Evolutionary conservation across 352 stramenopile species (phyloP), one percentile per base, ranked within the genome.

Genomic region (Globisporangium viniferum): DNA sequence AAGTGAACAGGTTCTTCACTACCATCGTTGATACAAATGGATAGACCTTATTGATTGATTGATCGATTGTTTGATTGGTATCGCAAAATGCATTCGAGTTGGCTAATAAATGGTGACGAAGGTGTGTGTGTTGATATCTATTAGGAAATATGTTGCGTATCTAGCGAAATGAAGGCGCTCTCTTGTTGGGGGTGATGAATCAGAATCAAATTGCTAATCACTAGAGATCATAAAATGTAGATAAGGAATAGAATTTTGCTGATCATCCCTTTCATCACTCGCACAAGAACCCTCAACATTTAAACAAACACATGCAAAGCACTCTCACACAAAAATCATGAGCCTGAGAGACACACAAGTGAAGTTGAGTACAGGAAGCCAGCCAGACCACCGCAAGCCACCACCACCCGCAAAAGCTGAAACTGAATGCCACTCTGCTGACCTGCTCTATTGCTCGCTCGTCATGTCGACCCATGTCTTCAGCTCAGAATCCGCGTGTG

Each of bases 141-240:
- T 44, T 41, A 44, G 36, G 36, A 44, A 44, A 44, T 44, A 44
- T 18, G 36, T 44, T 12, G 15, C 5, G 1, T 14, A 44, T 18
- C 36, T 44, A 44, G 5, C 35, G 12, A 14, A 14, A 2, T 44
- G 12, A n/a, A 12, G 29, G 29, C 4, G 29, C 29, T 33, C 7
- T 41, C n/a, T 69, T 41, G 9, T 6, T 24, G 24, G 24, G 58
- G 61, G 70, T 71, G 68, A 79, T 51, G 74, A 74, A 79, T 79
- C 74, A 81, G 18, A 57, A 15, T 27, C 69, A 53, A 56, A 64
- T 66, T 65, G 9, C 46, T 62, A 53, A 73, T 64, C 68, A 65
- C 60, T 72, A 49, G 64, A 71, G 54, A 73, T 87, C 75, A 81
- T 72, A 82, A 78, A 87, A 87, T 87, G 77, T 85, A 87, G 79